Conservation (phyloP, 257 asterid species). For the Leptodermis oblonga region DNA sequence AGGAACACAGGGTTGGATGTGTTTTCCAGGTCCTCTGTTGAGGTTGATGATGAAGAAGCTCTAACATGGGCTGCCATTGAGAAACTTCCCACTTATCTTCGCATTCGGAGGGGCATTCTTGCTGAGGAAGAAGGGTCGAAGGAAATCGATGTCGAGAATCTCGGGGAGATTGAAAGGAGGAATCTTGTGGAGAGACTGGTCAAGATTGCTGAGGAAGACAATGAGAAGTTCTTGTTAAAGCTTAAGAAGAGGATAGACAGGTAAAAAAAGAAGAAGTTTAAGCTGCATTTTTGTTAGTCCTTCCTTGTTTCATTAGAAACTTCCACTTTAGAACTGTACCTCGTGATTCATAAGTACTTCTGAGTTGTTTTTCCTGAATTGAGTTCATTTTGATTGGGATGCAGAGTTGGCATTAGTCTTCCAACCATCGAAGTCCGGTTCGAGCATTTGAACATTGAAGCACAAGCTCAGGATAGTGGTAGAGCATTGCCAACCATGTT, state of each 20-base stretch:
- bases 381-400: neutral
- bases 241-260: conserved; percentile 30
- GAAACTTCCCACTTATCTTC: conserved; percentile 31
- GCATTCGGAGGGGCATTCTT: conserved; percentile 26
- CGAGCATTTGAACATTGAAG: conserved; percentile 34
- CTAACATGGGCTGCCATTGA: conserved; percentile 34
- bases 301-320: neutral
- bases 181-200: conserved; percentile 27
- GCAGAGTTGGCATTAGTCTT: conserved; percentile 35
- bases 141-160: conserved; percentile 31
- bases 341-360: neutral
- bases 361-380: neutral
- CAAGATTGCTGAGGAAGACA: conserved; percentile 29
- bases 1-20: conserved; percentile 23
- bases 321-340: too few relatives aligned
- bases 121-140: conserved; percentile 21
- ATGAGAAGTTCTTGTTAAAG: conserved; percentile 32
- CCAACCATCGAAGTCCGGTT: conserved; percentile 38
- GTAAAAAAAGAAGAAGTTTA: too few relatives aligned
- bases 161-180: conserved; percentile 26
- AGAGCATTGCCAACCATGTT: conserved; percentile 38
- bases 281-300: too few relatives aligned
- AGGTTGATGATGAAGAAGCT: conserved; percentile 31
- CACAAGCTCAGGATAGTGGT: conserved; percentile 24
- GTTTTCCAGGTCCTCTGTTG: conserved; percentile 27